Percentiles rank a stretch among this genome's conserved stretches.
Evolutionary conservation across 306 rosid species (phyloP).

Genomic region (Amphicarpaea edgeworthii): DNA sequence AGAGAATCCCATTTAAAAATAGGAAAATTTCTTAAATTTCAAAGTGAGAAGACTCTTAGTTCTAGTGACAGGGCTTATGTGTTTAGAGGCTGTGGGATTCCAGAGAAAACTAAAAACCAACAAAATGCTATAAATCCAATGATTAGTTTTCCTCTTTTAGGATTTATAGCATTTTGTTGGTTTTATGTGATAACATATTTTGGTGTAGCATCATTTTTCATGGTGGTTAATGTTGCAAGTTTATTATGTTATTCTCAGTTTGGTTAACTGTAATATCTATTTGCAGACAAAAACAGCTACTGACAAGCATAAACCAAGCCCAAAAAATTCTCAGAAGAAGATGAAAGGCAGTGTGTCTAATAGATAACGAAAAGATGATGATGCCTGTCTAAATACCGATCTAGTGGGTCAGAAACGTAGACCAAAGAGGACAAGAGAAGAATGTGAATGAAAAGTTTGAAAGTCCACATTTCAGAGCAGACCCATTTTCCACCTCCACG

Average conservation of each 20-base stretch:
- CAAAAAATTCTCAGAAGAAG: constrained; percentile 57
- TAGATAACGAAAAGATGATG: constrained; percentile 59
- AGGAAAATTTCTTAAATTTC: neutral
- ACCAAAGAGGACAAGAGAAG: constrained; percentile 74
- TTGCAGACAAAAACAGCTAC: constrained; percentile 72
- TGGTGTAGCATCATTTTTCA: neutral
- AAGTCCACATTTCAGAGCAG: constrained; percentile 50
- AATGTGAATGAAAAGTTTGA: constrained; percentile 69
- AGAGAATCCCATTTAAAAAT: neutral
- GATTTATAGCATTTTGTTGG: constrained; percentile 38
- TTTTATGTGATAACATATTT: constrained; percentile 4
- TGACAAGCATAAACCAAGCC: constrained; percentile 55
- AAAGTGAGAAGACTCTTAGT: constrained; percentile 2
- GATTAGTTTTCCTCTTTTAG: too few relatives aligned
- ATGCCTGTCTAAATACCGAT: constrained; percentile 54
- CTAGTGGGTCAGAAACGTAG: constrained; percentile 55
- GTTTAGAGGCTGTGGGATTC: neutral
- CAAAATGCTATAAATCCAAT: too few relatives aligned
- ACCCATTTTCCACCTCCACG: constrained; percentile 46
- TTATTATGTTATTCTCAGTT: constrained; percentile 24
- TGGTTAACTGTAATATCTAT: constrained; percentile 46
- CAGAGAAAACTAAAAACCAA: too few relatives aligned
- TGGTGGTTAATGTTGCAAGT: neutral
- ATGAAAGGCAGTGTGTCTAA: constrained; percentile 43
- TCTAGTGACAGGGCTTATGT: neutral